Evolutionary conservation across 345 rosid species (phyloP).

Genomic region (Hevea brasiliensis): DNA sequence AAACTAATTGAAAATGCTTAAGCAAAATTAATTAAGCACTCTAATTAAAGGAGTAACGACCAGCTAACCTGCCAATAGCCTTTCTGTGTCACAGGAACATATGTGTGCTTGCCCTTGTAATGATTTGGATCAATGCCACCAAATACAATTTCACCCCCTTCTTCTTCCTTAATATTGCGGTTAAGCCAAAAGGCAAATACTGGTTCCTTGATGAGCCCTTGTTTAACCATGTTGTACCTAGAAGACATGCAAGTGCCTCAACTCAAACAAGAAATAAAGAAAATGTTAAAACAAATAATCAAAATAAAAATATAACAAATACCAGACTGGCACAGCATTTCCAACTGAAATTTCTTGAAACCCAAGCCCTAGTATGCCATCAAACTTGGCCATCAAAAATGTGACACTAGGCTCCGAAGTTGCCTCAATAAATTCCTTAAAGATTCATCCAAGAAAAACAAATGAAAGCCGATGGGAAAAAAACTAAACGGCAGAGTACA

Average conservation of each 20-base stretch:
- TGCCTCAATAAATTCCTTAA: conserved; percentile 37
- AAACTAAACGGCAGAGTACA: not conserved
- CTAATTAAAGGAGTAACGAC: not conserved
- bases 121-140: conserved; percentile 37
- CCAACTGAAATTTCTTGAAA: conserved; percentile 36
- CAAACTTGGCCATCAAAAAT: conserved; percentile 33
- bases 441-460: not conserved
- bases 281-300: not conserved
- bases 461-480: not conserved
- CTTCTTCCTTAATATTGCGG: conserved; percentile 21
- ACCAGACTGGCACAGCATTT: conserved; percentile 35
- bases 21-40: not conserved
- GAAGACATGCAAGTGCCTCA: conserved; percentile 1
- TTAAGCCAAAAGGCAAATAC: conserved; percentile 39
- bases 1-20: not conserved
- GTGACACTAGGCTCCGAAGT: conserved; percentile 32
- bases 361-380: conserved; percentile 37
- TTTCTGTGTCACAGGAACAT: conserved; percentile 35
- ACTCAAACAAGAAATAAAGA: not conserved
- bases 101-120: conserved; percentile 34
- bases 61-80: conserved; percentile 39
- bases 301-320: not conserved
- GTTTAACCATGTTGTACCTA: conserved; percentile 36
- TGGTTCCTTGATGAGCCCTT: conserved; percentile 28
- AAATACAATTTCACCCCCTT: conserved; percentile 38